Percentiles rank a stretch among this genome's conserved stretches.
Conservation (phyloP, 2,329 filamentous ascomycete genomes). For the Alternaria brassicicola region DNA sequence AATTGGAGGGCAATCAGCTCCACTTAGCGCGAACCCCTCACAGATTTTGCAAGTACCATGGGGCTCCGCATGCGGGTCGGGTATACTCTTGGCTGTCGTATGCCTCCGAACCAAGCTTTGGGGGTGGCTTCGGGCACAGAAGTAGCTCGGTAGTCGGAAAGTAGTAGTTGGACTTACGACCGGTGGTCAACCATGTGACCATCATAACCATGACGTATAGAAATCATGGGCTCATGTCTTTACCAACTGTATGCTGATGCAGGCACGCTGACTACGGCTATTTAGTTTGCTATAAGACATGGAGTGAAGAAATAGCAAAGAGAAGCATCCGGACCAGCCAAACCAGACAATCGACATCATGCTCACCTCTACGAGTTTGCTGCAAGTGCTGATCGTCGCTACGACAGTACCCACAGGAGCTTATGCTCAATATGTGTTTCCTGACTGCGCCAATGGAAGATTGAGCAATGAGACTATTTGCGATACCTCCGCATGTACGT, state of each 20-base stretch:
- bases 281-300: slow-evolving; percentile 23
- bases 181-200: slow-evolving; percentile 8
- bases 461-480: slow-evolving; percentile 59
- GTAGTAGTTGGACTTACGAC: slow-evolving; percentile 4
- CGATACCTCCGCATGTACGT: slow-evolving; percentile 50
- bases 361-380: slow-evolving; percentile 14
- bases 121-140: slow-evolving; percentile 16
- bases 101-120: slow-evolving; percentile 10
- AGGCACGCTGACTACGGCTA: slow-evolving; percentile 22
- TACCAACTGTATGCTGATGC: neutral
- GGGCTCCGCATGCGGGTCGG: slow-evolving; percentile 26
- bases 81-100: slow-evolving; percentile 9
- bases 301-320: neutral
- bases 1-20: slow-evolving; percentile 9
- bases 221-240: slow-evolving; percentile 10
- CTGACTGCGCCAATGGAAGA: slow-evolving; percentile 60
- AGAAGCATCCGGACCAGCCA: neutral
- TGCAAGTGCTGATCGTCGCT: slow-evolving; percentile 16
- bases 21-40: slow-evolving; percentile 26
- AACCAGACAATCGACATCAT: slow-evolving; percentile 11
- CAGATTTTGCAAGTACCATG: slow-evolving; percentile 4
- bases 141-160: slow-evolving; percentile 7
- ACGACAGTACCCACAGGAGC: slow-evolving; percentile 22
- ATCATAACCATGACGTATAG: slow-evolving; percentile 20
- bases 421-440: slow-evolving; percentile 46